Conservation (phyloP, 768 basidiomycete species). For the Omphalotus guepiniiformis region DNA sequence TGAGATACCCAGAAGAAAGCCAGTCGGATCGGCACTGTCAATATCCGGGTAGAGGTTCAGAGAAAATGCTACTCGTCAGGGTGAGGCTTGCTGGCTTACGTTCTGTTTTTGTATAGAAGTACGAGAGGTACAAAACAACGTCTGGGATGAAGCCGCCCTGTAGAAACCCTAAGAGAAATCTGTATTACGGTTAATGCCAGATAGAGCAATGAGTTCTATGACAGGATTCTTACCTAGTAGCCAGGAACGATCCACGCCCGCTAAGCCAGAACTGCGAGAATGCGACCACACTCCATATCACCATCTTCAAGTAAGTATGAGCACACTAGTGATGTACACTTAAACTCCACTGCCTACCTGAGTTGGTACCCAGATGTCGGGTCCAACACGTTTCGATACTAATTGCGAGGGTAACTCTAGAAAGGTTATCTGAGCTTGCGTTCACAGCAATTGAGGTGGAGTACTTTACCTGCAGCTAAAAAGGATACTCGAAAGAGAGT, state of each 20-base stretch:
- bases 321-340: neutral
- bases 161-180: slow-evolving; percentile 52
- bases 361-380: slow-evolving; percentile 61
- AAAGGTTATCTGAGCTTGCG: neutral
- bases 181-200: slow-evolving; percentile 16
- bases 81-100: slow-evolving; percentile 29
- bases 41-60: neutral
- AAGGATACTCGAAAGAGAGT: slow-evolving; percentile 50
- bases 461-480: slow-evolving; percentile 33
- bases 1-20: slow-evolving; percentile 68
- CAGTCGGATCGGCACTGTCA: slow-evolving; percentile 56
- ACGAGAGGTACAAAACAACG: slow-evolving; percentile 59
- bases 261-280: slow-evolving; percentile 57
- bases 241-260: slow-evolving; percentile 50
- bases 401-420: slow-evolving; percentile 63
- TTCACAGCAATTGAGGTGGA: neutral
- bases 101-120: slow-evolving; percentile 58
- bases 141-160: slow-evolving; percentile 68
- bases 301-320: slow-evolving; percentile 31
- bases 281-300: slow-evolving; percentile 53
- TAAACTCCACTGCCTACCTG: slow-evolving; percentile 35
- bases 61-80: neutral
- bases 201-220: neutral
- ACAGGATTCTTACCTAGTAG: slow-evolving; percentile 35
- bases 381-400: slow-evolving; percentile 62